Evolutionary conservation across 148 eudicot genomes (phyloP).

Genomic region (Nepenthes mirabilis): DNA sequence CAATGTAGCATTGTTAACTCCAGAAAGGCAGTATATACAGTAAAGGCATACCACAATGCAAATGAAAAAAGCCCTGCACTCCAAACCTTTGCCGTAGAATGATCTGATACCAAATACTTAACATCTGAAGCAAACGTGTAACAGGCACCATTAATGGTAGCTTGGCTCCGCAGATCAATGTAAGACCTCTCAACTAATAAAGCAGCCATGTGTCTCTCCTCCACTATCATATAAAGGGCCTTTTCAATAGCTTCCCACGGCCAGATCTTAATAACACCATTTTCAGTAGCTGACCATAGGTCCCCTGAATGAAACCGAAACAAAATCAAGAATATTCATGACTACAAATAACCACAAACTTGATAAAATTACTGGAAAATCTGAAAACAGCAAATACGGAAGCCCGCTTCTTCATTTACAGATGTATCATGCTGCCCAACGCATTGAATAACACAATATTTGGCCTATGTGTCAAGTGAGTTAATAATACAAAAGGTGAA

Average conservation of each 20-base stretch:
- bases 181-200: slow-evolving; percentile 67
- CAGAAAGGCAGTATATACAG: neutral
- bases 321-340: neutral
- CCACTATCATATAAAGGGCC: slow-evolving; percentile 47
- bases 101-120: slow-evolving; percentile 63
- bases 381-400: no score
- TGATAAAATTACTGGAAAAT: neutral
- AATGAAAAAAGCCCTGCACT: slow-evolving; percentile 64
- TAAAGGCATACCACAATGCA: slow-evolving; percentile 69
- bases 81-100: slow-evolving; percentile 76
- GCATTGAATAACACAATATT: no score
- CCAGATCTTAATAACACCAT: slow-evolving; percentile 76
- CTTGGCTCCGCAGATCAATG: slow-evolving; percentile 80
- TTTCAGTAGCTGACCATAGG: slow-evolving; percentile 90
- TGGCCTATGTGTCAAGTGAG: no score
- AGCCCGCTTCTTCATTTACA: no score
- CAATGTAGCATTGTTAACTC: neutral
- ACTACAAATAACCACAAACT: neutral
- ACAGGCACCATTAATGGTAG: slow-evolving; percentile 46
- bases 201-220: slow-evolving; percentile 78
- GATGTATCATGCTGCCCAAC: no score
- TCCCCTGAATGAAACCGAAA: slow-evolving; percentile 48
- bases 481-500: no score
- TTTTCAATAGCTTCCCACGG: slow-evolving; percentile 86
- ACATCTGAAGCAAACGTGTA: slow-evolving; percentile 69